A percentile compares a stretch with the other conserved stretches of the same genome.
phyloP scores from a whole-genome alignment of 2,329 filamentous ascomycete species.

The Arthrobotrys musiformis region DNA sequence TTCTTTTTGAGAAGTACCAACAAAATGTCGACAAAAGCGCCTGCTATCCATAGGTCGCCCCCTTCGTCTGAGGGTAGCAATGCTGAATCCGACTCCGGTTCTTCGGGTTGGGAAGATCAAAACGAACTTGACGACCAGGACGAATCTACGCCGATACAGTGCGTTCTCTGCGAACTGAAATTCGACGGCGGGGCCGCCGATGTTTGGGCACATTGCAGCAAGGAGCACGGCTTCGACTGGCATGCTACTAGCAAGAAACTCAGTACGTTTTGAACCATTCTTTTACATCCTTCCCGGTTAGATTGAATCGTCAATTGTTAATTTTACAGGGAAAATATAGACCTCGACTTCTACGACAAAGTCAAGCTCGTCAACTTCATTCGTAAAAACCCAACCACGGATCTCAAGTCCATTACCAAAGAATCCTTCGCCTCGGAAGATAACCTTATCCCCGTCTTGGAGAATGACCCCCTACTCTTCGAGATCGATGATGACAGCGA shows the following conservation, averaged over 20 bases:
- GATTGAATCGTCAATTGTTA: not conserved
- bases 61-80: slow-evolving; percentile 16
- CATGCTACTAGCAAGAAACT: slow-evolving; percentile 60
- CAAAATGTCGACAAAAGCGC: slow-evolving; percentile 23
- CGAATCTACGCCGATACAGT: slow-evolving; percentile 62
- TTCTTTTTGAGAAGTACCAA: not conserved
- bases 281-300: not conserved
- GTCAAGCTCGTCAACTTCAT: slow-evolving; percentile 67
- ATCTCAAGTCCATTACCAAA: slow-evolving; percentile 65
- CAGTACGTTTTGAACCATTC: slow-evolving; percentile 59
- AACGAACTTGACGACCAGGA: slow-evolving; percentile 62
- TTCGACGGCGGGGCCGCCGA: slow-evolving; percentile 60
- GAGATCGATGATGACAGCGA: slow-evolving; percentile 77
- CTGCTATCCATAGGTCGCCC: slow-evolving; percentile 19
- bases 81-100: slow-evolving; percentile 42
- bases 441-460: slow-evolving; percentile 83
- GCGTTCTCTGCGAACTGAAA: slow-evolving; percentile 63
- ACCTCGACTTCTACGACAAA: slow-evolving; percentile 64
- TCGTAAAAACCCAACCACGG: slow-evolving; percentile 61
- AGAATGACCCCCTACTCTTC: slow-evolving; percentile 89
- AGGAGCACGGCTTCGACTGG: slow-evolving; percentile 64
- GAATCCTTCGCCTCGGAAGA: slow-evolving; percentile 75
- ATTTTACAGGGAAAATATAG: slow-evolving; percentile 57
- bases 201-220: slow-evolving; percentile 62
- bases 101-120: slow-evolving; percentile 64